These are phyloP conservation scores for Paraleonurus japonicus DNA, from an alignment of 257 asterid species.

Conservation along the genomic window DNA sequence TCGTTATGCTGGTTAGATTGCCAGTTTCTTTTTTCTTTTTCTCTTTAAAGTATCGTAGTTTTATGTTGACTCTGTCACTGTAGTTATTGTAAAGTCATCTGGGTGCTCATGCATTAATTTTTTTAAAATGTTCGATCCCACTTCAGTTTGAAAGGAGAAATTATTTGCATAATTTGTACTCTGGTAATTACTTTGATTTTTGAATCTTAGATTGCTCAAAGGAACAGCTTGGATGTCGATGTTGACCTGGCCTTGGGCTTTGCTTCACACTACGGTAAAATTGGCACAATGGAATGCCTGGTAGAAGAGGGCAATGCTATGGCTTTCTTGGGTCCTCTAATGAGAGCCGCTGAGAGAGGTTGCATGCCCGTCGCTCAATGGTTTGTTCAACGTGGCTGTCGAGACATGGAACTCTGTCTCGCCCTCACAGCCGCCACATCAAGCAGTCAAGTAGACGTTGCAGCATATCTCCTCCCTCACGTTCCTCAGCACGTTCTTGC, in stretches of 20 bases:
- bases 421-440: constrained; percentile 99
- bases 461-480: constrained; percentile 86
- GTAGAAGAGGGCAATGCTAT: constrained; percentile 94
- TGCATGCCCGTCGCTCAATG: constrained; percentile 89
- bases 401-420: constrained; percentile 96
- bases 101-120: neutral
- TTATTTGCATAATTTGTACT: neutral
- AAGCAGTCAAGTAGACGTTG: constrained; percentile 77
- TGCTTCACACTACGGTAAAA: constrained; percentile 93
- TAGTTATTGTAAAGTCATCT: neutral
- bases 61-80: neutral
- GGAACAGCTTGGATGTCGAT: constrained; percentile 97
- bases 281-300: constrained; percentile 91
- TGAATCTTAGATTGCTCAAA: constrained; percentile 77
- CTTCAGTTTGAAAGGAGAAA: neutral
- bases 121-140: neutral
- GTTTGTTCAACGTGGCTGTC: constrained; percentile 88
- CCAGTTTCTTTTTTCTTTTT: neutral
- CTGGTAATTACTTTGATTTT: constrained; percentile 1
- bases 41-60: neutral
- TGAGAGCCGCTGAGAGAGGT: constrained; percentile 98
- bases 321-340: constrained; percentile 94
- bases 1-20: neutral
- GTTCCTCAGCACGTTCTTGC: constrained; percentile 95
- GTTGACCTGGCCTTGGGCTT: constrained; percentile 95